Evolutionary conservation across 768 basidiomycete species (phyloP).

Genomic region (Naganishia friedmannii): DNA sequence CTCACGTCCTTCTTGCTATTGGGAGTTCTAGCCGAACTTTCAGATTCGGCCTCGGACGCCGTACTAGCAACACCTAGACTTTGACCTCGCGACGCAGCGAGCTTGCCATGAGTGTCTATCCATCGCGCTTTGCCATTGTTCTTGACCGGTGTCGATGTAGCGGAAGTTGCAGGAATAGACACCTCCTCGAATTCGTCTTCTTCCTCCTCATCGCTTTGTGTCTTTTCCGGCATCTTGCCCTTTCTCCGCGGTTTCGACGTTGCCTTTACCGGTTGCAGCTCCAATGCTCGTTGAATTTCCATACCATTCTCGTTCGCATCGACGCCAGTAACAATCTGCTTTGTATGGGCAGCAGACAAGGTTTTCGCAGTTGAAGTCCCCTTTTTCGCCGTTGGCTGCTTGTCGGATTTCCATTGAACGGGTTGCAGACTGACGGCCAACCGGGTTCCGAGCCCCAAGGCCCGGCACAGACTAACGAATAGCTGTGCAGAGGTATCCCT

Average conservation of each 20-base stretch:
- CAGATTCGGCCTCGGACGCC: conserved; percentile 20
- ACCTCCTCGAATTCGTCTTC: conserved; percentile 45
- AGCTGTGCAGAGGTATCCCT: conserved; percentile 84
- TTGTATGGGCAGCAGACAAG: neutral
- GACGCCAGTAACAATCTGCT: conserved; percentile 34
- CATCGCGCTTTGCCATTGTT: neutral
- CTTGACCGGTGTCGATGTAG: conserved; percentile 19
- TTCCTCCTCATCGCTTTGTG: conserved; percentile 41
- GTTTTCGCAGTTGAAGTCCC: neutral
- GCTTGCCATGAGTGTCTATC: conserved; percentile 7
- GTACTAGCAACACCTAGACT: conserved; percentile 9
- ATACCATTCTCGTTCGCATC: conserved; percentile 1
- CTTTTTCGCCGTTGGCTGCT: conserved; percentile 40
- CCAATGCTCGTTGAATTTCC: neutral
- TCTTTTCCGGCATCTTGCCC: conserved; percentile 37
- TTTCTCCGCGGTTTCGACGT: conserved; percentile 26
- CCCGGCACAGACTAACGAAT: conserved; percentile 84
- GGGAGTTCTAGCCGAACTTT: conserved; percentile 4
- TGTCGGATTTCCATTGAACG: conserved; percentile 75
- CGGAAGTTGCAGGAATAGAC: conserved; percentile 39
- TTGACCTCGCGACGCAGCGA: conserved; percentile 21
- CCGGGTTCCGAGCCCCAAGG: conserved; percentile 77
- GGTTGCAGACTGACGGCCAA: conserved; percentile 87
- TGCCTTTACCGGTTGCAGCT: neutral
- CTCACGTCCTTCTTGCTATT: conserved; percentile 22